Base-by-base conservation (phyloP, 2,329 filamentous ascomycete genomes). In the Fusarium pininemorale region DNA sequence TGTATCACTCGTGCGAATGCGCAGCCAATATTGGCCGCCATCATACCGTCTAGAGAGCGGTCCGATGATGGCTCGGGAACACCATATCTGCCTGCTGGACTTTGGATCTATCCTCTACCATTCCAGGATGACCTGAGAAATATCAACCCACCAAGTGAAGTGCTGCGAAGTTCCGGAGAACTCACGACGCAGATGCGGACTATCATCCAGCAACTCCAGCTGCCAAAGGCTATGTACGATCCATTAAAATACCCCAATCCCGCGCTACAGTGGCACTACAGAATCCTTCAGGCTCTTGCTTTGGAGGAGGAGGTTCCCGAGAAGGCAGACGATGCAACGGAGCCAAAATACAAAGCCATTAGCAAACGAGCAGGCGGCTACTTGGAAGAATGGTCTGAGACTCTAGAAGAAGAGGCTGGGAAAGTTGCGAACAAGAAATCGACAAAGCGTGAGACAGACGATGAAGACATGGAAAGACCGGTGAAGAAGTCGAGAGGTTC, bases 231-330 rank as follows among this genome's bases (percentile, higher is more conserved):
- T 11, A 87, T 89, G 38, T 99, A 97, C 79, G 93, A 97, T 75
- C 95, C 96, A 3, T 85, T 87, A 3, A 96, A 93, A 79, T 98
- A 98, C 78, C 94, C 96, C 0, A 99, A 99, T 71, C 95, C 95
- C 15, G 89, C 93, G 14, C 86, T 99, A 30, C 96, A 99, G 83
- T 99, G 96, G 95, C 96, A 98, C 84, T 99, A 98, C 85, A 92
- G 91, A 70, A 97, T 99, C 51, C 85, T 99, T 2, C 96, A 99
- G 83, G 93, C 94, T 12, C 88, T 98, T 65, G 96, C 96, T 0
- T 87, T 99, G 2, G 95, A 98, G 41, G 96, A 99, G 80, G 95
- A 98, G 75, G 84, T 97, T 3, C 95, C 95, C 0, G 92, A 93
- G 26, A 89, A 92, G 56, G 83, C 83, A 4, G 86, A 90, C 20